Percentiles rank a stretch among this genome's conserved stretches.
These are phyloP conservation scores for Narthecium ossifragum DNA, from an alignment of 106 monocot genomes.

Conservation along the genomic window DNA sequence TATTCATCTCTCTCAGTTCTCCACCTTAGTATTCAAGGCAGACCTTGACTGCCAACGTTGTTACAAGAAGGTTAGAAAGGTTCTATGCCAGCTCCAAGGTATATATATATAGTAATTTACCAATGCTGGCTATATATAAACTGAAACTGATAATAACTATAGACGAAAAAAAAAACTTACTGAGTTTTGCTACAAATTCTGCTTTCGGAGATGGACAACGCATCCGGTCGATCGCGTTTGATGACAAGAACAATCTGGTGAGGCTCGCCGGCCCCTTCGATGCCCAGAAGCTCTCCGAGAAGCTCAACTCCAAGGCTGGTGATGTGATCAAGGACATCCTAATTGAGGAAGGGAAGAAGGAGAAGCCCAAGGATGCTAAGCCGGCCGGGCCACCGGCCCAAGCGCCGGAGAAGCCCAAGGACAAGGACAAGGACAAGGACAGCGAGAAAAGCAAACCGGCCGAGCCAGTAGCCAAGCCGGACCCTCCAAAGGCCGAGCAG, in stretches of 20 bases:
- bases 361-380: slow-evolving; percentile 2
- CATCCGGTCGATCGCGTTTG: slow-evolving; percentile 27
- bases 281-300: slow-evolving; percentile 28
- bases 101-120: neutral
- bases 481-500: neutral
- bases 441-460: neutral
- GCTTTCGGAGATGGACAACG: slow-evolving; percentile 25
- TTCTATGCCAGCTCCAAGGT: slow-evolving; percentile 27
- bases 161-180: no score
- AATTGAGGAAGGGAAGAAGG: slow-evolving; percentile 24
- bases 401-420: neutral
- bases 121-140: no score
- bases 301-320: slow-evolving; percentile 45
- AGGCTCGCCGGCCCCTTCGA: slow-evolving; percentile 51
- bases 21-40: slow-evolving; percentile 18
- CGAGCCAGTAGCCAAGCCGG: neutral
- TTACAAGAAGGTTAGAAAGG: slow-evolving; percentile 27
- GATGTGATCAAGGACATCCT: slow-evolving; percentile 43
- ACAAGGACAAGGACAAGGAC: neutral
- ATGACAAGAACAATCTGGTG: slow-evolving; percentile 53
- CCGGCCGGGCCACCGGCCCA: neutral
- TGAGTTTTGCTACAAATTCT: neutral
- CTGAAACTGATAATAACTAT: no score
- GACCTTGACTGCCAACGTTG: slow-evolving; percentile 24
- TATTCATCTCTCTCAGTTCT: slow-evolving; percentile 4